Evolutionary conservation across 768 basidiomycete species (phyloP).

Genomic region (Albatrellus ellisii): DNA sequence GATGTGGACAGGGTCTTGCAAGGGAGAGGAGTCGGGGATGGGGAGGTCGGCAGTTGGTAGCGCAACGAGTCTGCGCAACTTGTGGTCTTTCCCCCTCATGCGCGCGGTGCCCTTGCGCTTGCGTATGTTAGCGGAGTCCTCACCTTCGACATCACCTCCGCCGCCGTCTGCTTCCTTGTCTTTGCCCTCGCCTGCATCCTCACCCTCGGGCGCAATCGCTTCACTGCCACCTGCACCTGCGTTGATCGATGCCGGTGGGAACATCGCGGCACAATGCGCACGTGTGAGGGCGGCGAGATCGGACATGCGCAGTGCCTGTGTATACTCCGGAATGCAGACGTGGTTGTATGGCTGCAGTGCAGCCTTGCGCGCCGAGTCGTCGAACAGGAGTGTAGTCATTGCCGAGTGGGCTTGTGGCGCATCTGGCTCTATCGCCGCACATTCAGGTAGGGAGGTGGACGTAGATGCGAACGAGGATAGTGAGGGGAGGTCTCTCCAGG

Average conservation of each 20-base stretch:
- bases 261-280: no score
- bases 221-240: conserved; percentile 7
- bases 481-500: conserved; percentile 37
- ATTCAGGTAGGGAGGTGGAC: neutral
- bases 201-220: conserved; percentile 6
- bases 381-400: conserved; percentile 34
- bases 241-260: no score
- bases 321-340: conserved; percentile 63
- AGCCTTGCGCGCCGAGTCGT: conserved; percentile 42
- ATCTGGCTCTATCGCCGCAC: neutral
- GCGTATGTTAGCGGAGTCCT: conserved; percentile 14
- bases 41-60: neutral
- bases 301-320: conserved; percentile 25
- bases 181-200: conserved; percentile 3
- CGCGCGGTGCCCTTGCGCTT: conserved; percentile 17
- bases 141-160: conserved; percentile 1
- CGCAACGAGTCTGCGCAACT: neutral
- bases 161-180: neutral
- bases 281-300: conserved; percentile 23
- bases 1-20: neutral
- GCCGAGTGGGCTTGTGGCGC: conserved; percentile 25
- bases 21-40: neutral
- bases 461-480: neutral
- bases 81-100: conserved; percentile 7
- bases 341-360: conserved; percentile 74